Conservation (phyloP, 2,329 filamentous ascomycete genomes). For the Clonostachys rosea region DNA sequence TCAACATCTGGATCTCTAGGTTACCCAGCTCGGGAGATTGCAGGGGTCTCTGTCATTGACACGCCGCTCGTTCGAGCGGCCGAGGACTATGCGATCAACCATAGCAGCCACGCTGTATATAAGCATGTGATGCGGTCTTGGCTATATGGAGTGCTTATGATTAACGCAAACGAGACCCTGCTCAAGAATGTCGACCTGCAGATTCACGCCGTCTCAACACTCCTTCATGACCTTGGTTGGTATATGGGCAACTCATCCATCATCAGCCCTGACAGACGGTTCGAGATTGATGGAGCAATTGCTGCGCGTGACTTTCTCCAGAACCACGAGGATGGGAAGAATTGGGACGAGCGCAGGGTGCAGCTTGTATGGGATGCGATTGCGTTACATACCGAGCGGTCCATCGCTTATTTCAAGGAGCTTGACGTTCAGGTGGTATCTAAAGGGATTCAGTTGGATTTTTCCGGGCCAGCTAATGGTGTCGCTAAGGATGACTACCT, state of each 20-base stretch:
- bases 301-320: slow-evolving; percentile 32
- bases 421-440: slow-evolving; percentile 20
- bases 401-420: slow-evolving; percentile 35
- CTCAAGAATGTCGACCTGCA: slow-evolving; percentile 22
- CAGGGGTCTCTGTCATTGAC: slow-evolving; percentile 23
- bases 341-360: slow-evolving; percentile 30
- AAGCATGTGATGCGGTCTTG: slow-evolving; percentile 26
- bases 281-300: slow-evolving; percentile 45
- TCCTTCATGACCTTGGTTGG: slow-evolving; percentile 42
- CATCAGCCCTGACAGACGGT: slow-evolving; percentile 32
- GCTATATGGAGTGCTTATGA: slow-evolving; percentile 13
- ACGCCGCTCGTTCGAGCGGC: slow-evolving; percentile 26
- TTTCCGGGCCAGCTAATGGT: slow-evolving; percentile 10
- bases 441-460: not conserved
- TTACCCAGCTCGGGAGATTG: slow-evolving; percentile 8
- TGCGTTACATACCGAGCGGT: slow-evolving; percentile 29
- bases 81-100: slow-evolving; percentile 17
- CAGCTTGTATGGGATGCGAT: slow-evolving; percentile 22
- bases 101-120: slow-evolving; percentile 21
- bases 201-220: slow-evolving; percentile 26
- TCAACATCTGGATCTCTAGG: too few relatives aligned
- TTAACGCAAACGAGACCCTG: slow-evolving; percentile 11
- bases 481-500: slow-evolving; percentile 24
- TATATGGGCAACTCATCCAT: slow-evolving; percentile 21
- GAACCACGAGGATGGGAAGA: slow-evolving; percentile 7